Base-by-base conservation (phyloP, 768 basidiomycete species). In the Coprinopsis strossmayeri region DNA sequence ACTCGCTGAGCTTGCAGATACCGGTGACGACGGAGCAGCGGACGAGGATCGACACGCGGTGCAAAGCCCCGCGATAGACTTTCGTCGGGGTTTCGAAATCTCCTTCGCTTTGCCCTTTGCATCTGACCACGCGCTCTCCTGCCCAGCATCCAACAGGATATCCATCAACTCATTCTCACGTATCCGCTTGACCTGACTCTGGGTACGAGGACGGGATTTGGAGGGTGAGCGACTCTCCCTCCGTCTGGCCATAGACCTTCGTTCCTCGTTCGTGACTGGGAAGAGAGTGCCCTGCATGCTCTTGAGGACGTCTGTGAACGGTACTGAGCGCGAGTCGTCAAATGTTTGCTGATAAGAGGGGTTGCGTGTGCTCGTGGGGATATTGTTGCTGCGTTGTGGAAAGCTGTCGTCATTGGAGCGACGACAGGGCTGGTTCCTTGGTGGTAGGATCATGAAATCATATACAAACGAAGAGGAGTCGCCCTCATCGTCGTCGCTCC, bases 231-330 rank as follows among this genome's bases (percentile, higher is more conserved):
- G 49, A 43, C 53, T 54, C 15, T 50, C 32, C 43, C 23, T 28
- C 10, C 43, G 25, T 15, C 43, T 28, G 35, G 52, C 44, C 41
- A 43, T 32, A 30, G 48, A 45, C 34, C 45, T 48, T 37, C 64
- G 45, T 57, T 67, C 56, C 55, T 65, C 44, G 28, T 59, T 48
- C 25, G 74, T 69, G 3, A 59, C 51, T 1, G 74, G 78, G 55
- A 84, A 84, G 17, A 84, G 66, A 3, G 71, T 67, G 3, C 82
- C 82, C 34, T 75, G 69, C 77, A 84, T 82, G 58, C 74, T 73
- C 38, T 59, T 59, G 37, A 79, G 62, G 43, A 84, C 81, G 28
- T 80, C 77, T 42, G 70, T 68, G 61, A 84, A 83, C 1, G 76
- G 61, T 10, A 84, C 72, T 5, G 69, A 55, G 18, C 68, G 67